Base-by-base conservation (phyloP, 345 rosid species). In the Raphanus sativus region DNA sequence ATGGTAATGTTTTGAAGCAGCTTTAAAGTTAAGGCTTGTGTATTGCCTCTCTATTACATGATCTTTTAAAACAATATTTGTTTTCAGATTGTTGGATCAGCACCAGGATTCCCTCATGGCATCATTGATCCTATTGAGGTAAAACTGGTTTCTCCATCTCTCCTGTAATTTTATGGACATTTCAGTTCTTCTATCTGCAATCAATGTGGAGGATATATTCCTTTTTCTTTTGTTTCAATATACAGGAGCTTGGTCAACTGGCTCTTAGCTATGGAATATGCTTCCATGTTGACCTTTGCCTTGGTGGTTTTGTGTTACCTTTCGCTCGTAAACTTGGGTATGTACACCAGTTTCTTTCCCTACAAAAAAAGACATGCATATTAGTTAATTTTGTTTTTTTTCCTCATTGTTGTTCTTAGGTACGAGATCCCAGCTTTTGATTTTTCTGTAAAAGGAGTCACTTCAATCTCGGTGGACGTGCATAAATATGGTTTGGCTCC, bases 31-130 rank as follows among this genome's bases (percentile, higher is more conserved):
- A n/a, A n/a, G n/a, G n/a, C n/a, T n/a, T n/a, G n/a, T n/a, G n/a
- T n/a, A n/a, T n/a, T 8, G 36, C 1, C 9, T 8, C 8, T 7
- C 26, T 65, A 2, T n/a, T n/a, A 15, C 45, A 33, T 72, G 50
- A 81, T 70, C 3, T 24, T 64, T 7, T 13, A 45, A 36, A 73
- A 64, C 62, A 65, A 56, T 81, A 52, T 36, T 38, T 73, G 38
- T 67, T 34, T 85, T 69, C 87, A 95, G 99, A 91, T 95, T 83
- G 97, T 95, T 82, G 99, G 96, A 83, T 95, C 99, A 79, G 96
- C 99, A 30, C 98, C 99, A 38, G 97, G 98, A 25, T 95, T 80
- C 76, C 99, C 98, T 83, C 99, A 95, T 79, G 98, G 99, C 79
- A 89, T 95, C 80, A 87, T 95, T 25, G 99, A 92, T 76, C 98